Base-by-base conservation (phyloP, 1,284 basidiomycete species). In the Trichosporon inkin region DNA sequence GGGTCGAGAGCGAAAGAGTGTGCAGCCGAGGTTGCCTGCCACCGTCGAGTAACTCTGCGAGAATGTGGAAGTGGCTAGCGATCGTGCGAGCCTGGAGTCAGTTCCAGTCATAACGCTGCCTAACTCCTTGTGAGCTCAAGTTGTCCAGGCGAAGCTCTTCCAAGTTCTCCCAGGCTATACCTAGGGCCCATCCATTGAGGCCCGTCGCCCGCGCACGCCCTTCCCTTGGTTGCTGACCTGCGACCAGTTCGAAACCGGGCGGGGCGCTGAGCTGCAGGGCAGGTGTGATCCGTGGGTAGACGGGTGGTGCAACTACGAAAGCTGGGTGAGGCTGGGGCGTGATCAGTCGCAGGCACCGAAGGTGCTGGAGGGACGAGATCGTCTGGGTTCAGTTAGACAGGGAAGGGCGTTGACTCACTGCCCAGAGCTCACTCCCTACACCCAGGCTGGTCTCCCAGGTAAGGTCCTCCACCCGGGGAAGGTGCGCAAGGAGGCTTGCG, bases 81-180 rank as follows among this genome's bases (percentile, higher is more conserved):
- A 70, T 17, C 0, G 65, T 62, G 40, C 64, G 65, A 2, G 68
- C 63, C 69, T 70, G 53, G 0, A 0, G 49, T 56, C 16, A 60
- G 58, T 2, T 44, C n/a, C 19, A 24, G 2, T 13, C 39, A 19
- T 11, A 14, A 24, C 16, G 35, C 6, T 5, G 44, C 60, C 71
- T 62, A 47, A 68, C 70, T 0, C 68, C 71, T 14, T 57, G 55
- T 8, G 59, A 53, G 34, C 52, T 51, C 38, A 61, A 55, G 20
- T 54, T 47, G 5, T 58, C 58, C 13, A 54, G 17, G n/a, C 51
- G 36, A 14, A 72, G 57, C n/a, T 44, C 62, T 20, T 68, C 62
- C 3, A 72, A 60, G 24, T 62, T 49, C 20, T 68, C 66, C 71
- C 71, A 72, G 2, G 62, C 69, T 14, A 34, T 24, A 6, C 71